Conservation (phyloP, 345 rosid genomes). For the Melaleuca quinquenervia region DNA sequence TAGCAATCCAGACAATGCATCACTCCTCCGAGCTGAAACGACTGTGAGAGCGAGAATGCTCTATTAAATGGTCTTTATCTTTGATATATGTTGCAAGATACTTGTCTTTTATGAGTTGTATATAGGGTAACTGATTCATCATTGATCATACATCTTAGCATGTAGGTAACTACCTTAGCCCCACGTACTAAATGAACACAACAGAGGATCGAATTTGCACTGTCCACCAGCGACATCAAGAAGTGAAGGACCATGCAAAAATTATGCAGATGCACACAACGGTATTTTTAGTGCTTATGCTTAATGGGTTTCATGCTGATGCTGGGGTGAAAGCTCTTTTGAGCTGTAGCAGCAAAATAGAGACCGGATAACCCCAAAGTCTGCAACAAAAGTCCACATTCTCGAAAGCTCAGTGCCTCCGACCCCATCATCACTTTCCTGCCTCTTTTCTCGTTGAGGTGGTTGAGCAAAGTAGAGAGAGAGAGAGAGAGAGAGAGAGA, state of each 20-base stretch:
- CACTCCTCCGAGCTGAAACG: background rate
- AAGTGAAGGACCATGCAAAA: background rate
- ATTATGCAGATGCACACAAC: background rate
- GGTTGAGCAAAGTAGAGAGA: constrained; percentile 20
- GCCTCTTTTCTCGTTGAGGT: constrained; percentile 4
- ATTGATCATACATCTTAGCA: background rate
- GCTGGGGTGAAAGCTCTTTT: background rate
- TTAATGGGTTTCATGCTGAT: background rate
- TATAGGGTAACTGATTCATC: background rate
- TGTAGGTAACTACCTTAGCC: background rate
- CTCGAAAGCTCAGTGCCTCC: constrained; percentile 12
- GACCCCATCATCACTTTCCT: constrained; percentile 1
- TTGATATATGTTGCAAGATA: background rate
- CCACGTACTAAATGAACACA: background rate
- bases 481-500: background rate
- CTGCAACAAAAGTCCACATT: background rate
- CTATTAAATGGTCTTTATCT: background rate
- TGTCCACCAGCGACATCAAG: background rate
- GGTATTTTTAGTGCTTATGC: background rate
- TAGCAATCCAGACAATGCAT: background rate
- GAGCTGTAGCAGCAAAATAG: background rate
- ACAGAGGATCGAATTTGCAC: background rate
- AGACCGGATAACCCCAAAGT: background rate
- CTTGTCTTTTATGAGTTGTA: background rate
- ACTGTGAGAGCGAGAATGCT: background rate